phyloP scores from a whole-genome alignment of 108 stramenopile genomes.

The Pseudonitzschia pungens region DNA sequence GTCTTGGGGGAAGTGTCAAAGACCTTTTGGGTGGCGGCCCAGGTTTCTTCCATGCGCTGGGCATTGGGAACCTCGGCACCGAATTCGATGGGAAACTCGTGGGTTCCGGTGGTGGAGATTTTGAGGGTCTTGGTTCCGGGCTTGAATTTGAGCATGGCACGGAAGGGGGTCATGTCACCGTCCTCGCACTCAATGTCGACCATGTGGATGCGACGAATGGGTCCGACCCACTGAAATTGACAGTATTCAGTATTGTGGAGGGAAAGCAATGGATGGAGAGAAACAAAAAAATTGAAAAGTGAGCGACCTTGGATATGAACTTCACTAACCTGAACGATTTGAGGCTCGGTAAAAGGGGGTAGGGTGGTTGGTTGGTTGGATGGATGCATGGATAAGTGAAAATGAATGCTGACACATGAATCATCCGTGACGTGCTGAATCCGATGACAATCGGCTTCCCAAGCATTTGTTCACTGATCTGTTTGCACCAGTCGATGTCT shows the following conservation, averaged over 20 bases:
- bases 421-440: no score
- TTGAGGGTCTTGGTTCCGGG: constrained; percentile 51
- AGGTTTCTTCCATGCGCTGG: constrained; percentile 55
- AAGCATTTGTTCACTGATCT: no score
- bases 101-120: constrained; percentile 51
- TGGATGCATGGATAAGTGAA: no score
- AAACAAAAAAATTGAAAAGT: neutral
- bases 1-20: constrained; percentile 52
- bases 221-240: constrained; percentile 54
- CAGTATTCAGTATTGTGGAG: no score
- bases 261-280: neutral
- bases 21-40: constrained; percentile 49
- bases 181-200: constrained; percentile 62
- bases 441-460: no score
- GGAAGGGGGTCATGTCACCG: constrained; percentile 54
- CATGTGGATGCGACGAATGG: constrained; percentile 60
- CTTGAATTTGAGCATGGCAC: constrained; percentile 74
- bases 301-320: no score
- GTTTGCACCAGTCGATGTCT: no score
- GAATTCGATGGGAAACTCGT: constrained; percentile 60
- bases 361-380: no score
- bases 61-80: constrained; percentile 57
- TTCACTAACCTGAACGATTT: no score
- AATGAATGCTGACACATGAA: no score
- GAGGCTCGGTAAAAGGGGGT: no score